A percentile compares a stretch with the other conserved stretches of the same genome.
These are phyloP conservation scores for Ophiostoma piceae DNA, from an alignment of 2,329 filamentous ascomycete species.

Conservation along the genomic window DNA sequence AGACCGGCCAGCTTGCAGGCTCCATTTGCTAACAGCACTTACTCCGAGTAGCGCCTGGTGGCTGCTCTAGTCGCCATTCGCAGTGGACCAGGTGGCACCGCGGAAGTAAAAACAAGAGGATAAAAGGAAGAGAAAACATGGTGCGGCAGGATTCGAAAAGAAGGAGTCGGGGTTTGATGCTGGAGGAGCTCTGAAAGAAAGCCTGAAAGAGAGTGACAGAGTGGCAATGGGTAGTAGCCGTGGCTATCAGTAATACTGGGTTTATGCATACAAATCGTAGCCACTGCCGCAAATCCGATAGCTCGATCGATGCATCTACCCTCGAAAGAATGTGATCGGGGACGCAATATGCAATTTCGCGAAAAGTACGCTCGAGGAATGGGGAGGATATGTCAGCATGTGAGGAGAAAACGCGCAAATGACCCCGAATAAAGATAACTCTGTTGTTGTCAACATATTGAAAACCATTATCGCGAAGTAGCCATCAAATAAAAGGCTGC, in stretches of 20 bases:
- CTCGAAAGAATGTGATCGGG: background rate
- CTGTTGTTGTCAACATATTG: no score
- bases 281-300: background rate
- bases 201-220: background rate
- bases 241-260: background rate
- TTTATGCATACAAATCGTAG: background rate
- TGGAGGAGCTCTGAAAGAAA: background rate
- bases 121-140: background rate
- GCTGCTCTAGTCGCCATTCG: background rate
- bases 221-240: background rate
- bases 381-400: background rate
- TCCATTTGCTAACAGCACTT: no score
- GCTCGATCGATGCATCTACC: background rate
- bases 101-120: background rate
- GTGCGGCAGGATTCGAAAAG: background rate
- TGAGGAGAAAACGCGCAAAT: no score
- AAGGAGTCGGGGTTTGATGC: background rate
- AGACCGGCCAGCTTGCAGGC: background rate
- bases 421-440: no score
- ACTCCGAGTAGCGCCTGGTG: background rate
- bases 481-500: background rate
- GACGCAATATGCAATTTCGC: background rate
- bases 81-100: background rate
- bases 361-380: background rate
- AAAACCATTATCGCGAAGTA: background rate